Evolutionary conservation across 2,329 filamentous ascomycete genomes (phyloP).

Genomic region (Ceratocystis destructans): DNA sequence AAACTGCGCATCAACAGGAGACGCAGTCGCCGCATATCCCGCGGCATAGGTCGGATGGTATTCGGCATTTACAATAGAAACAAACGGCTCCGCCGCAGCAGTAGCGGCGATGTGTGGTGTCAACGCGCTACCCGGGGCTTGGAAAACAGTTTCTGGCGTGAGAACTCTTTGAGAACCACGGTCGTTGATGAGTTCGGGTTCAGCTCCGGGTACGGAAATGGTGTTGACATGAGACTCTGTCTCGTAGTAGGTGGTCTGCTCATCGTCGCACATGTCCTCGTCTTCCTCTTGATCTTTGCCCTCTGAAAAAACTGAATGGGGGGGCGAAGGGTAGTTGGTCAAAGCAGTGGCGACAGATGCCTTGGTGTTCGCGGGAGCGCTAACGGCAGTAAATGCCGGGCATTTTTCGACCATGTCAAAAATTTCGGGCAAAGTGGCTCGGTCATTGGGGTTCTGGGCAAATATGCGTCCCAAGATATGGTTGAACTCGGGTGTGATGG

Average conservation of each 20-base stretch:
- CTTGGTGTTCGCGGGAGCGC: not conserved
- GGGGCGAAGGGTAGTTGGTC: not conserved
- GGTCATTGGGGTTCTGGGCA: slow-evolving; percentile 65
- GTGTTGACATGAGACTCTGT: not conserved
- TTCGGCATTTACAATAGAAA: slow-evolving; percentile 13
- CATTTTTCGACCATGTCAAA: slow-evolving; percentile 64
- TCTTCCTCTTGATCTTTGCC: not conserved
- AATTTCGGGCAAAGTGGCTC: slow-evolving; percentile 71
- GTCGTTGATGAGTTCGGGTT: not conserved
- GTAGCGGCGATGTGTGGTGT: slow-evolving; percentile 24
- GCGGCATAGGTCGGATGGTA: slow-evolving; percentile 1
- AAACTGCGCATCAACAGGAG: not conserved
- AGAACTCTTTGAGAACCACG: not conserved
- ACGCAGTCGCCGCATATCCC: not conserved
- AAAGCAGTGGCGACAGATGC: not conserved
- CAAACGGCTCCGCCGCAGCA: slow-evolving; percentile 4
- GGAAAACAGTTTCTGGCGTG: not conserved
- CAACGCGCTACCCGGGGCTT: slow-evolving; percentile 22
- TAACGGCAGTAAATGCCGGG: slow-evolving; percentile 46
- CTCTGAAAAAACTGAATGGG: slow-evolving; percentile 26
- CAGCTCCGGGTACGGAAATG: not conserved
- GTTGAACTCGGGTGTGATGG: slow-evolving; percentile 79
- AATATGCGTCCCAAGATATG: slow-evolving; percentile 78
- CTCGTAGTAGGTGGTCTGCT: not conserved
- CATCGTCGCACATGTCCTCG: not conserved